These are phyloP conservation scores for Fusarium penzigii DNA, from an alignment of 2,329 filamentous ascomycete genomes.

Conservation along the genomic window DNA sequence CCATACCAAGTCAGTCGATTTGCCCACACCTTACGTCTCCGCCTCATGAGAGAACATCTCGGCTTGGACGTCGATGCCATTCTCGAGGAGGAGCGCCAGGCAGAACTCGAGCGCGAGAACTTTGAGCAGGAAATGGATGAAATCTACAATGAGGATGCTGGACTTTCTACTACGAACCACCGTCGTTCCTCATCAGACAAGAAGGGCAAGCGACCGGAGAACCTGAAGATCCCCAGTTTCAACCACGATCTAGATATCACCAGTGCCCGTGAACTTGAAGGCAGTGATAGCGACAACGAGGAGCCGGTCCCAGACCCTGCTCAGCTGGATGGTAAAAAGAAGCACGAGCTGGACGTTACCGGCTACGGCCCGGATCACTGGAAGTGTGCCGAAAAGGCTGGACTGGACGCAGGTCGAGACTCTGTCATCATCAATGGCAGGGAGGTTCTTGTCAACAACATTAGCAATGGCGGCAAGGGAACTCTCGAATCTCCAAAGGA, in stretches of 20 bases:
- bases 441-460: conserved; percentile 69
- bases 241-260: conserved; percentile 62
- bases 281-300: conserved; percentile 12
- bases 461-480: conserved; percentile 65
- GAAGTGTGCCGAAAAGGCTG: conserved; percentile 63
- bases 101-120: conserved; percentile 61
- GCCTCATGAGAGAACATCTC: conserved; percentile 94
- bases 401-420: conserved; percentile 66
- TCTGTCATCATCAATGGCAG: conserved; percentile 66
- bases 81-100: conserved; percentile 73
- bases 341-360: conserved; percentile 73
- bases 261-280: conserved; percentile 51
- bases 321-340: conserved; percentile 57
- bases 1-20: conserved; percentile 91
- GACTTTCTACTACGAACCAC: conserved; percentile 15
- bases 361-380: conserved; percentile 78
- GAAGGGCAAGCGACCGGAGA: conserved; percentile 38
- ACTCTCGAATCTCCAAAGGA: conserved; percentile 49
- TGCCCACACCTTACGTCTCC: conserved; percentile 87
- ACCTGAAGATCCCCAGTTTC: conserved; percentile 54
- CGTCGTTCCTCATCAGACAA: conserved; percentile 7
- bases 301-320: conserved; percentile 19
- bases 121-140: conserved; percentile 63
- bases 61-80: conserved; percentile 94
- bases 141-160: conserved; percentile 57